phyloP scores from a whole-genome alignment of 805 yeast species.

The Wickerhamomyces bisporus region DNA sequence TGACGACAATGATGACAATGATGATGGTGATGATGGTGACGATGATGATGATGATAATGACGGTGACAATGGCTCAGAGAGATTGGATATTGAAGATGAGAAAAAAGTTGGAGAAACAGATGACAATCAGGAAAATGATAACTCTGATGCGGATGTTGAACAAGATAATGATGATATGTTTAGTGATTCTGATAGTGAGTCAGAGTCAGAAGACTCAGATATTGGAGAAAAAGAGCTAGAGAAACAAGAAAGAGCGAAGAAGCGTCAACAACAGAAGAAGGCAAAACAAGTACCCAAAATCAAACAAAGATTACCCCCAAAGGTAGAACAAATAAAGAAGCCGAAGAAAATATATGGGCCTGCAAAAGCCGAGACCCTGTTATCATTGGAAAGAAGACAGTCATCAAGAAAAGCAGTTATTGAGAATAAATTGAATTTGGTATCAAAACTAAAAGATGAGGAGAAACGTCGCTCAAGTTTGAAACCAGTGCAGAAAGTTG shows the following conservation, averaged over 20 bases:
- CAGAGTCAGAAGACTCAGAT: constrained; percentile 52
- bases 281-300: constrained; percentile 29
- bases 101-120: too few relatives aligned
- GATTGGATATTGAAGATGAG: constrained; percentile 14
- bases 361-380: constrained; percentile 46
- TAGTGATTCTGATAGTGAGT: constrained; percentile 46
- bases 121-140: constrained; percentile 8
- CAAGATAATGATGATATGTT: constrained; percentile 42
- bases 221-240: constrained; percentile 64
- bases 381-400: constrained; percentile 54
- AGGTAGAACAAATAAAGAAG: constrained; percentile 16
- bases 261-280: constrained; percentile 26
- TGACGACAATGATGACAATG: constrained; percentile 26
- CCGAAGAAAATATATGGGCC: constrained; percentile 30
- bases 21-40: constrained; percentile 9
- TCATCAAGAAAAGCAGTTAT: constrained; percentile 77
- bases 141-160: constrained; percentile 6
- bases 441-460: constrained; percentile 62
- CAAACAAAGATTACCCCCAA: constrained; percentile 23
- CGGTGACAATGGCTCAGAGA: constrained; percentile 14
- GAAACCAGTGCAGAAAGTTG: constrained; percentile 36
- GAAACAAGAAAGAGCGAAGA: constrained; percentile 34
- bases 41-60: constrained; percentile 16
- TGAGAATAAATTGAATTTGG: constrained; percentile 70
- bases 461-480: constrained; percentile 50